These are phyloP conservation scores for Picea sitchensis DNA, from an alignment of 75 land plant genomes.

Conservation along the genomic window DNA sequence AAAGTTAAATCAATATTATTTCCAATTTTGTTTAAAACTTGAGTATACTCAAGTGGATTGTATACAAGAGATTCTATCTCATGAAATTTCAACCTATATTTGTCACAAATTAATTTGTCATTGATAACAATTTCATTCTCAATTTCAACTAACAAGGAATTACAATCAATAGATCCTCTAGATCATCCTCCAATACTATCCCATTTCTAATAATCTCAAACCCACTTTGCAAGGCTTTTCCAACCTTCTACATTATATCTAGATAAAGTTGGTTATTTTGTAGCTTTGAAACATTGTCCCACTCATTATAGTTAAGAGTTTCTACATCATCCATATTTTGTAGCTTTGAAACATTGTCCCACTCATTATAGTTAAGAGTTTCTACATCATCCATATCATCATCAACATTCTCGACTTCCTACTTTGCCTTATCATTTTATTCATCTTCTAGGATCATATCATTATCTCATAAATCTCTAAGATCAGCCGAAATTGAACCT, in stretches of 20 bases:
- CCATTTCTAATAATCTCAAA: constrained; percentile 37
- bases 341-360: too few relatives aligned
- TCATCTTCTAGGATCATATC: too few relatives aligned
- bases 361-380: too few relatives aligned
- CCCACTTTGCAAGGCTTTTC: constrained; percentile 62
- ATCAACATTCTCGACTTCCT: too few relatives aligned
- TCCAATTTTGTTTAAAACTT: constrained; percentile 82
- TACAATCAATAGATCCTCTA: constrained; percentile 93
- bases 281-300: too few relatives aligned
- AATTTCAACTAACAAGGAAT: constrained; percentile 84
- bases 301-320: too few relatives aligned
- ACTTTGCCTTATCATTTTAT: too few relatives aligned
- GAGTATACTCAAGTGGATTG: constrained; percentile 88
- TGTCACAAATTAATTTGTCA: constrained; percentile 86
- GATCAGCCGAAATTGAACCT: too few relatives aligned
- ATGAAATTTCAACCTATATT: constrained; percentile 81
- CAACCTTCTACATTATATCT: constrained; percentile 29
- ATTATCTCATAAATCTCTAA: too few relatives aligned
- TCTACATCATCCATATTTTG: too few relatives aligned
- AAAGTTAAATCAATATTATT: constrained; percentile 90
- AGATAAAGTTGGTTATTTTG: too few relatives aligned
- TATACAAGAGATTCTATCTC: constrained; percentile 89
- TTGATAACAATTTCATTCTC: constrained; percentile 85
- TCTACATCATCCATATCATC: too few relatives aligned
- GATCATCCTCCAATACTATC: constrained; percentile 83